A percentile compares a stretch with the other conserved stretches of the same genome.
These are phyloP conservation scores for Eucalyptus marginata DNA, from an alignment of 345 rosid genomes.

Conservation along the genomic window DNA sequence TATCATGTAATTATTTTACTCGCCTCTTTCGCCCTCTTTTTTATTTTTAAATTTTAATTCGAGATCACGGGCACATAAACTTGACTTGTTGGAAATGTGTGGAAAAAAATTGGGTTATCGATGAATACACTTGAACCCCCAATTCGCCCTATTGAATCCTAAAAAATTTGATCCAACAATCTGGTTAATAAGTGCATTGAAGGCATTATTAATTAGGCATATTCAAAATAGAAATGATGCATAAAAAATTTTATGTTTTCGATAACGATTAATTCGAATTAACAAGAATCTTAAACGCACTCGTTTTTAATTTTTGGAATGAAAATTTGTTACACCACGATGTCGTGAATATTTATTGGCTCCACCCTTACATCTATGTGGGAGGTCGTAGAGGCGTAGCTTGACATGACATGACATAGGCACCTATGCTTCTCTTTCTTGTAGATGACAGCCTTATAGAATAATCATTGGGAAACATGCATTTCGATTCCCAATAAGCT, in stretches of 20 bases:
- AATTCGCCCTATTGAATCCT: too few relatives aligned
- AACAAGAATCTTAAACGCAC: rapidly evolving
- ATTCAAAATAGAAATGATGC: background rate
- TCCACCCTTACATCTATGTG: background rate
- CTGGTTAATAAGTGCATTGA: background rate
- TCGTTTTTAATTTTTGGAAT: background rate
- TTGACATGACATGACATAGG: background rate
- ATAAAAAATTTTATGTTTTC: rapidly evolving
- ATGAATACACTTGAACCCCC: rapidly evolving
- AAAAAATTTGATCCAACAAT: background rate
- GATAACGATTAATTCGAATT: background rate
- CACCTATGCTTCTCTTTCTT: background rate
- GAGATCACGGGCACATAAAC: background rate
- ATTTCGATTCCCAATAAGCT: background rate
- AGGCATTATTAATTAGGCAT: background rate
- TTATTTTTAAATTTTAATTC: too few relatives aligned
- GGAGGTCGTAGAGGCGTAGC: background rate
- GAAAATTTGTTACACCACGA: background rate
- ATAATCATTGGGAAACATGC: background rate
- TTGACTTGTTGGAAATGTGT: background rate
- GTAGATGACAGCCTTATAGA: background rate
- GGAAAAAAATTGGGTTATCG: background rate
- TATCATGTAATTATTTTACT: rapidly evolving
- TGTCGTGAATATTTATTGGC: background rate
- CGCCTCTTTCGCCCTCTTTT: background rate